Evolutionary conservation across 305 asterid genomes (phyloP).

Genomic region (Withania somnifera): DNA sequence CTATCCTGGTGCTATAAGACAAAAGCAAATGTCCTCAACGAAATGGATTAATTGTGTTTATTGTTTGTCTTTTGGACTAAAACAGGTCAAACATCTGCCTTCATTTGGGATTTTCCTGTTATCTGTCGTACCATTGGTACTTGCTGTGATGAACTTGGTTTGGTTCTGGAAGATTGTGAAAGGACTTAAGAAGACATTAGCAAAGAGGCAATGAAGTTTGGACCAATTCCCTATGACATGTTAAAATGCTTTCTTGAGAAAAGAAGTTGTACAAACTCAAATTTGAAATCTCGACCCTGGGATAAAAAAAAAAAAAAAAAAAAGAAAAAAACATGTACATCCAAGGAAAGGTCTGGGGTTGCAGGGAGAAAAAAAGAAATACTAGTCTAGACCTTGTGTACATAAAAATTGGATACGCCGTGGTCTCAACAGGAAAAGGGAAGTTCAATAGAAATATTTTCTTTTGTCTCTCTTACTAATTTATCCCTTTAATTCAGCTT

Average conservation of each 20-base stretch:
- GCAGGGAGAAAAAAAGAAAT: background rate
- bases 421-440: background rate
- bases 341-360: background rate
- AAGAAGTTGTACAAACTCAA: background rate
- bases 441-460: background rate
- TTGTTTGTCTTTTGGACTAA: background rate
- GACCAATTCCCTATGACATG: background rate
- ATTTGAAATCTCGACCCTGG: background rate
- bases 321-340: background rate
- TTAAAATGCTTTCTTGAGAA: background rate
- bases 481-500: too few species aligned
- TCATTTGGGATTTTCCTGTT: conserved; percentile 31
- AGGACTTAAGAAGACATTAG: conserved; percentile 54
- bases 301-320: too few species aligned
- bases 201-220: conserved; percentile 36
- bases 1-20: background rate
- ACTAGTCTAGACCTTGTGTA: background rate
- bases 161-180: conserved; percentile 77
- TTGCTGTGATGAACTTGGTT: conserved; percentile 52
- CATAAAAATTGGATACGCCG: background rate
- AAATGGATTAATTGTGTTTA: background rate
- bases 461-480: too few species aligned
- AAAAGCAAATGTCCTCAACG: background rate
- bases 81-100: conserved; percentile 57
- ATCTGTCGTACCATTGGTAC: conserved; percentile 27